phyloP scores from a whole-genome alignment of 2,329 filamentous ascomycete genomes.

The Colletotrichum cordylinicola region DNA sequence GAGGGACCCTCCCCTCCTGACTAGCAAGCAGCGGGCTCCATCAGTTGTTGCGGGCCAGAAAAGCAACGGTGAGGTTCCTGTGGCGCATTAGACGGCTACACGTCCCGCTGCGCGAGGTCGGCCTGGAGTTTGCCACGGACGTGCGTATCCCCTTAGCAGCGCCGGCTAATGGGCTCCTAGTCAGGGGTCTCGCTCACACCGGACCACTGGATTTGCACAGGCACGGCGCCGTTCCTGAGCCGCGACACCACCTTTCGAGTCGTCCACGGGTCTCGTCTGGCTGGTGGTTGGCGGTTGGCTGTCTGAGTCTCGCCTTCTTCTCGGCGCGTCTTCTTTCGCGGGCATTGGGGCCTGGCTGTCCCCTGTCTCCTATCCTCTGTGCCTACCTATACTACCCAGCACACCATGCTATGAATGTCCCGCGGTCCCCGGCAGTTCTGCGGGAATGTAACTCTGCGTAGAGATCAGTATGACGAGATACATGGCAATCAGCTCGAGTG shows the following conservation, averaged over 20 bases:
- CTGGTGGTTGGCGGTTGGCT: neutral
- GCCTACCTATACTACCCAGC: neutral
- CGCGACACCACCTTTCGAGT: conserved; percentile 1
- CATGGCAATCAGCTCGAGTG: neutral
- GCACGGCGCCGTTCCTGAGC: conserved; percentile 17
- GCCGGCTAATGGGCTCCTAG: conserved; percentile 1
- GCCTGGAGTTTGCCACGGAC: neutral
- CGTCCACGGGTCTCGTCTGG: neutral
- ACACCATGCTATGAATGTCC: neutral
- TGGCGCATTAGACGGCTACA: conserved; percentile 8
- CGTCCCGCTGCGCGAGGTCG: neutral
- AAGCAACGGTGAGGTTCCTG: neutral
- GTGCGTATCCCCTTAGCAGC: neutral
- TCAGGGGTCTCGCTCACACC: conserved; percentile 10
- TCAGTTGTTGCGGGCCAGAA: neutral
- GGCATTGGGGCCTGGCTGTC: neutral
- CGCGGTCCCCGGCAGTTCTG: neutral
- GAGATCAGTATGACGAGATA: neutral
- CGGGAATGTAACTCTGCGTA: neutral
- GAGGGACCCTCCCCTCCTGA: neutral
- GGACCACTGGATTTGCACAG: neutral
- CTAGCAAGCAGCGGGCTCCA: neutral
- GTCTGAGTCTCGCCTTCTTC: neutral
- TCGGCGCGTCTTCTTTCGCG: conserved; percentile 8
- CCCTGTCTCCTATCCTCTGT: neutral